Evolutionary conservation across 2,329 filamentous ascomycete genomes (phyloP).

Genomic region (Juglanconis sp.): DNA sequence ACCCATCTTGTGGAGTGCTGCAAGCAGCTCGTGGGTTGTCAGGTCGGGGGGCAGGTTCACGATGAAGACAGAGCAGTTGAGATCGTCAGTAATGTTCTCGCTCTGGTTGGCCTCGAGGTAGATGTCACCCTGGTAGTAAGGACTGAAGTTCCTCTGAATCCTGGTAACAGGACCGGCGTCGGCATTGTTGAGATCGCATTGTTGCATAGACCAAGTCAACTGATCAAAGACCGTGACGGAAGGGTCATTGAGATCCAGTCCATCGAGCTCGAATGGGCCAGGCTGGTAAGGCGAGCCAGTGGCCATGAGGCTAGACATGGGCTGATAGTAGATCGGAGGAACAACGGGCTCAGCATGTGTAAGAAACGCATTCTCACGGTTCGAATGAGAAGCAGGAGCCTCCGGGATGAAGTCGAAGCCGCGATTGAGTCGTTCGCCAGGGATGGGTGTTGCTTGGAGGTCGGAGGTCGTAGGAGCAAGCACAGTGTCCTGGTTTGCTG

Average conservation of each 20-base stretch:
- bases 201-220: neutral
- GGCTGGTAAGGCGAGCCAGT: neutral
- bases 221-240: neutral
- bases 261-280: neutral
- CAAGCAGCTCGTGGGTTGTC: slow-evolving; percentile 41
- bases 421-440: too few species aligned
- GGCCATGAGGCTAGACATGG: neutral
- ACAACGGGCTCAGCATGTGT: too few species aligned
- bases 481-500: too few species aligned
- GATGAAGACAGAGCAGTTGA: slow-evolving; percentile 53
- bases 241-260: neutral
- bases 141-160: slow-evolving; percentile 26
- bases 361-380: too few species aligned
- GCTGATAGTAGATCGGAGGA: neutral
- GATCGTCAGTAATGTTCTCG: slow-evolving; percentile 34
- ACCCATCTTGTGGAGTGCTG: slow-evolving; percentile 41
- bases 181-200: neutral
- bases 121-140: slow-evolving; percentile 38
- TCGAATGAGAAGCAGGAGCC: too few species aligned
- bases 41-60: slow-evolving; percentile 46
- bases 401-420: neutral
- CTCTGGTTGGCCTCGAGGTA: slow-evolving; percentile 34
- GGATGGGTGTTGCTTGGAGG: too few species aligned
- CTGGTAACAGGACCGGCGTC: neutral
- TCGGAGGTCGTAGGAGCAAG: too few species aligned